A percentile compares a stretch with the other conserved stretches of the same genome.
These are phyloP conservation scores for Hypoxylon fuscum DNA, from an alignment of 495 filamentous ascomycete genomes.

Conservation along the genomic window DNA sequence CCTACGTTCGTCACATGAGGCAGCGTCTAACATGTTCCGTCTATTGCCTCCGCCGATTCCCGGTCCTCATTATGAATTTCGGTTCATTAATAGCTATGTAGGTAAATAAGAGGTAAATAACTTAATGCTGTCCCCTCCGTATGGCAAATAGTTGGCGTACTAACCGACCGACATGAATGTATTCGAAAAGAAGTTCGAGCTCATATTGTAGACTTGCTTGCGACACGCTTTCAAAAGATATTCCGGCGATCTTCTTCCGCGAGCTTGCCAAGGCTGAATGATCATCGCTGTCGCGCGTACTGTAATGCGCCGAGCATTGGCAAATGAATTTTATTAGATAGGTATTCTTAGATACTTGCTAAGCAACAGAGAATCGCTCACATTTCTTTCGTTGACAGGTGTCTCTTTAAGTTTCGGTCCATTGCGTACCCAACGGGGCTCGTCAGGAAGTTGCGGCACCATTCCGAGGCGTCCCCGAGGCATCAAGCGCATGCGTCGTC, in stretches of 20 bases:
- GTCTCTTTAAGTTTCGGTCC: slow-evolving; percentile 18
- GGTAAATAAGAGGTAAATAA: too few species aligned
- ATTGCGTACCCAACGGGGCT: slow-evolving; percentile 30
- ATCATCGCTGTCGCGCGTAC: slow-evolving; percentile 28
- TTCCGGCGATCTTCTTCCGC: slow-evolving; percentile 24
- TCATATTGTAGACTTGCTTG: slow-evolving; percentile 10
- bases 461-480: slow-evolving; percentile 36
- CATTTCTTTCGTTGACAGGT: slow-evolving; percentile 15
- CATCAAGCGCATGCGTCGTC: slow-evolving; percentile 31
- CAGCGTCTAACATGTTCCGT: slow-evolving; percentile 8
- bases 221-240: slow-evolving; percentile 11
- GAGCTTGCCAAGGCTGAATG: slow-evolving; percentile 31
- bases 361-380: slow-evolving; percentile 3
- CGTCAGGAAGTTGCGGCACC: slow-evolving; percentile 13
- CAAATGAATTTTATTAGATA: slow-evolving; percentile 18
- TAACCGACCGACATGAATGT: slow-evolving; percentile 18
- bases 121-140: too few species aligned
- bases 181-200: too few species aligned
- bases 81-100: too few species aligned
- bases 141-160: slow-evolving; percentile 11
- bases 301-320: slow-evolving; percentile 39
- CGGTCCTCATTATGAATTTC: not conserved
- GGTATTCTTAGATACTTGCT: slow-evolving; percentile 27
- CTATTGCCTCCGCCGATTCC: not conserved
- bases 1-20: slow-evolving; percentile 31